These are phyloP conservation scores for Hanseniaspora uvarum DNA, from an alignment of 1,139 yeast genomes.

Conservation along the genomic window DNA sequence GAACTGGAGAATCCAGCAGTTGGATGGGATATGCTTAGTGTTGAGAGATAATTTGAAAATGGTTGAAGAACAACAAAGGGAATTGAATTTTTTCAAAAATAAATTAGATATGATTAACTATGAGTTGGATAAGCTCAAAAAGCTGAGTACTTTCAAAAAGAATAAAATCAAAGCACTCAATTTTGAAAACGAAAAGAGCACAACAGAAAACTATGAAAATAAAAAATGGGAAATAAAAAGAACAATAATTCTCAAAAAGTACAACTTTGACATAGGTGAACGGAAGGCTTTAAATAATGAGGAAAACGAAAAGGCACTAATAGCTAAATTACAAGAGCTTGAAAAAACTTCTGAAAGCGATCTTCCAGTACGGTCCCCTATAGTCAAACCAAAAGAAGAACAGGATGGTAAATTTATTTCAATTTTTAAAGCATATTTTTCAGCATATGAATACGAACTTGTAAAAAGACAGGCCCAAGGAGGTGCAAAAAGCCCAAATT, in stretches of 20 bases:
- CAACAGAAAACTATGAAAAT: neutral
- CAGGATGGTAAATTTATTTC: neutral
- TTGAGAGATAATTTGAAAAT: conserved; percentile 41
- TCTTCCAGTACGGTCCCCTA: neutral
- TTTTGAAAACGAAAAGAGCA: neutral
- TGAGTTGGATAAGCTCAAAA: conserved; percentile 41
- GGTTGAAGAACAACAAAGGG: conserved; percentile 40
- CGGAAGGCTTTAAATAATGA: neutral
- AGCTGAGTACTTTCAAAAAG: conserved; percentile 17
- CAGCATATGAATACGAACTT: neutral
- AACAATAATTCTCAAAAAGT: conserved; percentile 1
- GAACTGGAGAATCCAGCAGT: conserved; percentile 30
- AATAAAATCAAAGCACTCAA: neutral
- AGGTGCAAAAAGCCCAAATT: neutral
- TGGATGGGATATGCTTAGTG: conserved; percentile 27
- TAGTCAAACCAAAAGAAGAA: neutral
- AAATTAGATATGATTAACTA: conserved; percentile 37
- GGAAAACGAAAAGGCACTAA: neutral
- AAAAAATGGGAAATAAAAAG: conserved; percentile 7
- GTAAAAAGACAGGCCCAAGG: neutral
- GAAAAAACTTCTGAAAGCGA: neutral
- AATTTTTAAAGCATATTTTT: neutral
- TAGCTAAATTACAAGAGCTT: neutral
- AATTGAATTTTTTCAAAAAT: conserved; percentile 27
- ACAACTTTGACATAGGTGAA: conserved; percentile 16